Evolutionary conservation across 306 rosid species (phyloP).

Genomic region (Cucumis melo): DNA sequence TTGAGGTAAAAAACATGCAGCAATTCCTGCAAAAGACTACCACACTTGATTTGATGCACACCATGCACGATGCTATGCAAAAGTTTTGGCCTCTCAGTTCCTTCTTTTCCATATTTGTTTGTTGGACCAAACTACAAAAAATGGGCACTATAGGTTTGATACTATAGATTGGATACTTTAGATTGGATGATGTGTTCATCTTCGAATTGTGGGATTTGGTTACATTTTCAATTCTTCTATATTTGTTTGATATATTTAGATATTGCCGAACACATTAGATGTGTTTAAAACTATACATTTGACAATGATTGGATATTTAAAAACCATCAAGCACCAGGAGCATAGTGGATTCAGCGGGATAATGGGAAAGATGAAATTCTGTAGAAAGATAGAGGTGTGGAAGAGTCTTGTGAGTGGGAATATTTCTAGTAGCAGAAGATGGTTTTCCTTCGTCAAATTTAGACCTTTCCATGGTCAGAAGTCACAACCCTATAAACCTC

Average conservation of each 20-base stretch:
- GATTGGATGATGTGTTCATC: not conserved
- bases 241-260: not conserved
- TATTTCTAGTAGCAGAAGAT: not conserved
- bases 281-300: not conserved
- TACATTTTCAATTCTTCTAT: not conserved
- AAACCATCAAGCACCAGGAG: not conserved
- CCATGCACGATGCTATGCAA: not conserved
- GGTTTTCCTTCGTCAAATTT: not conserved
- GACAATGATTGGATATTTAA: not conserved
- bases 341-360: not conserved
- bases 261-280: not conserved
- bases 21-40: not conserved
- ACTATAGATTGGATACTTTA: not conserved
- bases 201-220: not conserved
- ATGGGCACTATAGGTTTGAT: not conserved
- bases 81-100: not conserved
- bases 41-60: not conserved
- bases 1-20: slow-evolving; percentile 55
- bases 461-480: no score
- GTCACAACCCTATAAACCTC: no score
- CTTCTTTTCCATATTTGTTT: not conserved
- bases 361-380: not conserved
- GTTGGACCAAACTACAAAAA: not conserved
- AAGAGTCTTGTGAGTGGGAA: not conserved
- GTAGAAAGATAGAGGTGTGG: not conserved